A percentile compares a stretch with the other conserved stretches of the same genome.
These are phyloP conservation scores for Ramalina peruviana DNA, from an alignment of 495 filamentous ascomycete species.

Conservation along the genomic window DNA sequence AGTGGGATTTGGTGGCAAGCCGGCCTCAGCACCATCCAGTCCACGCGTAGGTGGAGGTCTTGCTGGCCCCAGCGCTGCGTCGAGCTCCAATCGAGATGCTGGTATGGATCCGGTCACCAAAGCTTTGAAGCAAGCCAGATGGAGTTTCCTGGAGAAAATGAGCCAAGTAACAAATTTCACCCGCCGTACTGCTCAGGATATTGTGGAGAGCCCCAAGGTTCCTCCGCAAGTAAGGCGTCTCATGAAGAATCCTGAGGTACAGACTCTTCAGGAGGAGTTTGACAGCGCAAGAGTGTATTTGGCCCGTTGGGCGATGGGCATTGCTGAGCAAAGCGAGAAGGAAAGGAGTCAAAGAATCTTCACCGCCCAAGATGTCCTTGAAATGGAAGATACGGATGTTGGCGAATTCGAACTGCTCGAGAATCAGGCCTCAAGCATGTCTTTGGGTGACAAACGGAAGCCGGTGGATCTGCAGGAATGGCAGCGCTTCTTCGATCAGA, in stretches of 20 bases:
- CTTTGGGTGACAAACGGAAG: constrained; percentile 59
- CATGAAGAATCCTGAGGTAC: constrained; percentile 86
- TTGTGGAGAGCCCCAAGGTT: constrained; percentile 75
- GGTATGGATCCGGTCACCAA: constrained; percentile 95
- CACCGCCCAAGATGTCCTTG: constrained; percentile 83
- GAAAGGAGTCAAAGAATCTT: constrained; percentile 77
- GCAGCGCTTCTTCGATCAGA: constrained; percentile 67
- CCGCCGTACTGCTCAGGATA: constrained; percentile 75
- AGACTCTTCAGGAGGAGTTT: constrained; percentile 90
- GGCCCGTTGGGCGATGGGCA: constrained; percentile 95
- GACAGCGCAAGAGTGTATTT: constrained; percentile 90
- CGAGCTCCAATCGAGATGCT: constrained; percentile 40
- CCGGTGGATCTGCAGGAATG: constrained; percentile 72
- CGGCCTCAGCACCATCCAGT: constrained; percentile 25
- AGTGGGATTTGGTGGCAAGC: constrained; percentile 58
- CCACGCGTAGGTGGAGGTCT: constrained; percentile 27
- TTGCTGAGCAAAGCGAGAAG: constrained; percentile 86
- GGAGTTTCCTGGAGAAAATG: constrained; percentile 89
- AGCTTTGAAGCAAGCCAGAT: constrained; percentile 86
- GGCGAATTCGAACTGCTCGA: constrained; percentile 94
- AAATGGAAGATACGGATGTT: constrained; percentile 84
- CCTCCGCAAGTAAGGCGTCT: constrained; percentile 76
- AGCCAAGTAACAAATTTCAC: constrained; percentile 96
- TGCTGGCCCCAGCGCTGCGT: constrained; percentile 18
- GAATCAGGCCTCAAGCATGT: constrained; percentile 54